These are phyloP conservation scores for Pichia sp. DNA, from an alignment of 1,139 yeast genomes.

Conservation along the genomic window DNA sequence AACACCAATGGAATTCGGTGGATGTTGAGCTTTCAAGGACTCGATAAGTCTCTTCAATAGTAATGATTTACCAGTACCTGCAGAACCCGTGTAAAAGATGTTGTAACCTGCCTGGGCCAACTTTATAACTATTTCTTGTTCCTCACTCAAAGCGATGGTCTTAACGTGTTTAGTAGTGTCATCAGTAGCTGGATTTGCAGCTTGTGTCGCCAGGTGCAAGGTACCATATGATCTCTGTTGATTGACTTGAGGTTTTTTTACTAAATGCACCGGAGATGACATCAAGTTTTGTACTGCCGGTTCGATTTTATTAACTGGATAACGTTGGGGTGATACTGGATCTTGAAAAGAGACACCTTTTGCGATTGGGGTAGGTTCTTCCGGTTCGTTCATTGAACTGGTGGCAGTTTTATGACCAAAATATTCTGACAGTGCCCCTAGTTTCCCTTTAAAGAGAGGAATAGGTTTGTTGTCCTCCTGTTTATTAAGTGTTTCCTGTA, in stretches of 20 bases:
- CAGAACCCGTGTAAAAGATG: slow-evolving; percentile 76
- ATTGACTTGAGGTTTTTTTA: neutral
- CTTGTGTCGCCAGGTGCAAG: slow-evolving; percentile 10
- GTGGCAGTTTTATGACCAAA: neutral
- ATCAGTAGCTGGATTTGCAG: neutral
- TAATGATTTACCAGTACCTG: slow-evolving; percentile 86
- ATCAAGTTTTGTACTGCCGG: too few species aligned
- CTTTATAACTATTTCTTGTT: slow-evolving; percentile 56
- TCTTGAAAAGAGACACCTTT: neutral
- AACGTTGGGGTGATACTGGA: too few species aligned
- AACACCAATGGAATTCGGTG: slow-evolving; percentile 59
- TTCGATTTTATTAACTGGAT: too few species aligned
- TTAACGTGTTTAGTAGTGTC: slow-evolving; percentile 21
- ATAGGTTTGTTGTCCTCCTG: neutral
- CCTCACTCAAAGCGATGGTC: slow-evolving; percentile 39
- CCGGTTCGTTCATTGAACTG: neutral
- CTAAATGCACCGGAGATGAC: slow-evolving; percentile 1
- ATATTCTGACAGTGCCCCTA: neutral
- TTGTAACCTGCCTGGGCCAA: slow-evolving; percentile 45
- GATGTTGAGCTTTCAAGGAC: slow-evolving; percentile 40
- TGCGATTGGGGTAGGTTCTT: neutral
- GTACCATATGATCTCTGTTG: slow-evolving; percentile 4
- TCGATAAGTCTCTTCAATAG: slow-evolving; percentile 60
- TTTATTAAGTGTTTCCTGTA: neutral
- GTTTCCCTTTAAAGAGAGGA: neutral